phyloP scores from a whole-genome alignment of 2,329 filamentous ascomycete species.

The Chaetomium globosum region DNA sequence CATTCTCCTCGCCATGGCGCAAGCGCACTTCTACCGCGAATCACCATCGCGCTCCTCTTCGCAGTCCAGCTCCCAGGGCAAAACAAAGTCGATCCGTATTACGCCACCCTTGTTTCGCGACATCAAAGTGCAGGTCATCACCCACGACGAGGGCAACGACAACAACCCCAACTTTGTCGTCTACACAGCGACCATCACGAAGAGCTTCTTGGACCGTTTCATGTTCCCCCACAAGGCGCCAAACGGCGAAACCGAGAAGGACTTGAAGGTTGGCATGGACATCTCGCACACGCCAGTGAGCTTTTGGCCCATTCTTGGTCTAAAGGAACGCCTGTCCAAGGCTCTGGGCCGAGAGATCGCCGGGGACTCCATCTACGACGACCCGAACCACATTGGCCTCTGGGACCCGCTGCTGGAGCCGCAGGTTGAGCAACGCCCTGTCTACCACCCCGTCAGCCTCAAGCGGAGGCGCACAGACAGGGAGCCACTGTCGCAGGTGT shows the following conservation, averaged over 20 bases:
- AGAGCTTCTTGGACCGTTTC: slow-evolving; percentile 54
- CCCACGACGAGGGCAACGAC: slow-evolving; percentile 51
- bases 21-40: slow-evolving; percentile 54
- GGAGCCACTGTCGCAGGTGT: slow-evolving; percentile 44
- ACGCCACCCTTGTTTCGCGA: slow-evolving; percentile 48
- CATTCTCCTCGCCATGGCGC: slow-evolving; percentile 60
- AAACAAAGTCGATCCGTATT: slow-evolving; percentile 28
- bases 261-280: slow-evolving; percentile 44
- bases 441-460: slow-evolving; percentile 25
- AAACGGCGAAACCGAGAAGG: slow-evolving; percentile 28
- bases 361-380: slow-evolving; percentile 43
- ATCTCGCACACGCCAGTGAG: slow-evolving; percentile 55
- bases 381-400: slow-evolving; percentile 48
- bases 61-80: slow-evolving; percentile 31
- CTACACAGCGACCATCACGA: slow-evolving; percentile 55
- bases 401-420: slow-evolving; percentile 47
- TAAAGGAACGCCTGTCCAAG: slow-evolving; percentile 58
- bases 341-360: slow-evolving; percentile 57
- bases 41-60: slow-evolving; percentile 31
- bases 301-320: slow-evolving; percentile 58
- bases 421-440: background rate
- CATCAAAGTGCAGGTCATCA: slow-evolving; percentile 54
- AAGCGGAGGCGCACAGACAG: slow-evolving; percentile 45
- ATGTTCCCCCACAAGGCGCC: slow-evolving; percentile 51
- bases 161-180: slow-evolving; percentile 53